A percentile compares a stretch with the other conserved stretches of the same genome.
Evolutionary conservation across 2,329 filamentous ascomycete genomes (phyloP).

Genomic region (Hypoxylon sp.): DNA sequence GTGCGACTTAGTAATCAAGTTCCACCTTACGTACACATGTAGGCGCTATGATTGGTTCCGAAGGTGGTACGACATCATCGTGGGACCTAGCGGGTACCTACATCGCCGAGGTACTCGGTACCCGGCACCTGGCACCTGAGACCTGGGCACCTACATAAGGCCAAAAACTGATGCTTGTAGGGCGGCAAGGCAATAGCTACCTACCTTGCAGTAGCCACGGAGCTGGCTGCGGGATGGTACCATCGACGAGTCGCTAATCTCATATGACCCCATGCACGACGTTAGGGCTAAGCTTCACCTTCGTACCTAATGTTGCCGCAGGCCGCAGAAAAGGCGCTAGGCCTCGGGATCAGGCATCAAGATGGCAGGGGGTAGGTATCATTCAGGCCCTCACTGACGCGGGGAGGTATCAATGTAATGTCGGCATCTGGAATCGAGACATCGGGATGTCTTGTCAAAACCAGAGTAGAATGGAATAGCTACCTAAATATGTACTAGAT

Average conservation of each 20-base stretch:
- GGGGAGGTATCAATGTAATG: not conserved
- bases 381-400: slow-evolving; percentile 1
- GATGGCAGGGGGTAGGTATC: not conserved
- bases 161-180: slow-evolving; percentile 4
- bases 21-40: not conserved
- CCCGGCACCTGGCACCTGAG: not conserved
- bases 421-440: slow-evolving; percentile 1
- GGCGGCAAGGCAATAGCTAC: slow-evolving; percentile 12
- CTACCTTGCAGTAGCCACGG: slow-evolving; percentile 7
- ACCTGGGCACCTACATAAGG: slow-evolving; percentile 4
- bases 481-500: slow-evolving; percentile 34
- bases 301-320: slow-evolving; percentile 15
- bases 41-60: not conserved
- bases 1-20: not conserved
- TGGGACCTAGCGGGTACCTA: not conserved
- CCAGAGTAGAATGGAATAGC: slow-evolving; percentile 13
- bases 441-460: slow-evolving; percentile 17
- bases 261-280: slow-evolving; percentile 9
- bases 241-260: slow-evolving; percentile 18
- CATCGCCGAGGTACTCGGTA: slow-evolving; percentile 1
- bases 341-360: slow-evolving; percentile 26
- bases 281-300: slow-evolving; percentile 6
- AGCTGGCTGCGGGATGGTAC: slow-evolving; percentile 12
- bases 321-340: slow-evolving; percentile 10
- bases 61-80: not conserved